phyloP scores from a whole-genome alignment of 495 filamentous ascomycete species.

The Aspergillus olivimuriae region DNA sequence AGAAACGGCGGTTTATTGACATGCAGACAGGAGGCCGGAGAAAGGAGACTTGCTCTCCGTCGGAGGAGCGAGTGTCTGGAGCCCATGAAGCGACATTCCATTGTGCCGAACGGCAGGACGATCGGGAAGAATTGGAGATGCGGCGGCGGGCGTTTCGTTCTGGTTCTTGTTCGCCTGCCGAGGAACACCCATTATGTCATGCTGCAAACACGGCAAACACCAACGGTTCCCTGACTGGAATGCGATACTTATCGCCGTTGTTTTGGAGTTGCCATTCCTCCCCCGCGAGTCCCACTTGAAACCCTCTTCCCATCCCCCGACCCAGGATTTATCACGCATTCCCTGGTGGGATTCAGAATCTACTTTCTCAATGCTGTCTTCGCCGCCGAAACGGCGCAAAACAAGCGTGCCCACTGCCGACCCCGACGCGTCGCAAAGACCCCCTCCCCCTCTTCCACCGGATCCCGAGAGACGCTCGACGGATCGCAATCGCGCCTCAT shows the following conservation, averaged over 20 bases:
- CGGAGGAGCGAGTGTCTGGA: conserved; percentile 15
- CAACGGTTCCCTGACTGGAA: background rate
- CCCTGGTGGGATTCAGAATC: too few species aligned
- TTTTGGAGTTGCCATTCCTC: background rate
- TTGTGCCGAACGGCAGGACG: conserved; percentile 9
- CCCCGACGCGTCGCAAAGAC: conserved; percentile 25
- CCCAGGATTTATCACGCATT: too few species aligned
- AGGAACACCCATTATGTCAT: conserved; percentile 28
- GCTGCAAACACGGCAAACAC: conserved; percentile 41
- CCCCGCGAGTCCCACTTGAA: too few species aligned
- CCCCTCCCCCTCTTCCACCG: conserved; percentile 21
- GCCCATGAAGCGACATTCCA: conserved; percentile 25
- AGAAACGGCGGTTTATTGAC: background rate
- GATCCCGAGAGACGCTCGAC: conserved; percentile 15
- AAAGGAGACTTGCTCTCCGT: background rate
- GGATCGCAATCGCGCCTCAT: conserved; percentile 43
- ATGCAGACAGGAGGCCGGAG: background rate
- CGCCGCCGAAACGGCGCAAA: conserved; percentile 52
- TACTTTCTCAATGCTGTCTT: too few species aligned
- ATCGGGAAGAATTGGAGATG: conserved; percentile 1
- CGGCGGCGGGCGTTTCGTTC: conserved; percentile 9
- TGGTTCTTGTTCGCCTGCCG: background rate
- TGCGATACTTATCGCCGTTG: background rate
- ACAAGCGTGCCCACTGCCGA: conserved; percentile 44
- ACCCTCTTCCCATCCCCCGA: too few species aligned